Base-by-base conservation (phyloP, 2,329 filamentous ascomycete genomes). In the Cercospora citrullina region DNA sequence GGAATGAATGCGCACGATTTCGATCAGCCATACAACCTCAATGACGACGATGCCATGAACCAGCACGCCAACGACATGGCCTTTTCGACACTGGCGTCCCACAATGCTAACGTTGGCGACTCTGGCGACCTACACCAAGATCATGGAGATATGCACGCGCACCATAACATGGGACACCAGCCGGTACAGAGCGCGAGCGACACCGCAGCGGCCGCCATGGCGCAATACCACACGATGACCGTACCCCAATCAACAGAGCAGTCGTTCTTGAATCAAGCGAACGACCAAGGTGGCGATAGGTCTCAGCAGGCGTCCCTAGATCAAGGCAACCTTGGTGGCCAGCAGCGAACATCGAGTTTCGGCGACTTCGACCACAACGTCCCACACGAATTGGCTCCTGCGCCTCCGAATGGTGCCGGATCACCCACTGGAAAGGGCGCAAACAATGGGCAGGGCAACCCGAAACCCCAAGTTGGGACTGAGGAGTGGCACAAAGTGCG, bases 401-500 rank as follows among this genome's bases (percentile, higher is more conserved):
- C 68, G n/a, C 68, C 36, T 42, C 36, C 71, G 10, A 72, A 71
- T 51, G 83, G 81, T 10, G 73, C 83, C 72, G 80, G 82, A 72
- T 79, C 85, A 76, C 79, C 83, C 65, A 64, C 70, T 23, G 67
- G 63, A 28, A 70, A 72, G 57, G 68, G 68, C 26, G 59, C 63
- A 18, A 57, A 64, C 48, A 36, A 55, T 28, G 61, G 61, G 30
- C 63, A 65, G 28, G 62, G 48, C 81, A 62, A 59, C 8, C 61
- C 64, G 10, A 98, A 97, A 80, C 94, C 94, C 7, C 88, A 90
- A 6, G 95, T 98, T n/a, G 95, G 95, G 2, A 95, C 93, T 1
- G 93, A 96, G 64, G 94, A 98, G 80, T 99, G 95, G 95, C 95
- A 99, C 80, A 96, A 96, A 79, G 90, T 96, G 75, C 89, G 95